Conservation (phyloP, 1,139 yeast species). For the Kazachstania sp. region DNA sequence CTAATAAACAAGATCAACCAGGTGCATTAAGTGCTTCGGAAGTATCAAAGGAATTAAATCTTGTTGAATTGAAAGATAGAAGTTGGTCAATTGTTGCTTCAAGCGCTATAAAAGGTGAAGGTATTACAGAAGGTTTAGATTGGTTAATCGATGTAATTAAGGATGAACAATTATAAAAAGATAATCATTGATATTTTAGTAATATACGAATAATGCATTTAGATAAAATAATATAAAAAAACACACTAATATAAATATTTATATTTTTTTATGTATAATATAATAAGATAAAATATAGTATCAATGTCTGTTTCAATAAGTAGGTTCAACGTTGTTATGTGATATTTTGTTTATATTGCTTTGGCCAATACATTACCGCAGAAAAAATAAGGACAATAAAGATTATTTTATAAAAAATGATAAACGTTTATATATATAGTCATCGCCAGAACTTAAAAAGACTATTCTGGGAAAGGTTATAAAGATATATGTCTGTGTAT, state of each 20-base stretch:
- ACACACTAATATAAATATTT: background rate
- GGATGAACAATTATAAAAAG: constrained; percentile 69
- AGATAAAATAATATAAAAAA: background rate
- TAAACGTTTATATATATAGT: too few relatives aligned
- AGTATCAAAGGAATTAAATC: constrained; percentile 76
- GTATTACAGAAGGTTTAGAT: constrained; percentile 89
- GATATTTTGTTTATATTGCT: too few relatives aligned
- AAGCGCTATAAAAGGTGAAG: constrained; percentile 94
- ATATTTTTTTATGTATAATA: too few relatives aligned
- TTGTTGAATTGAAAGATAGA: constrained; percentile 86
- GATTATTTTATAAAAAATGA: too few relatives aligned
- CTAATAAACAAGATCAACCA: constrained; percentile 94
- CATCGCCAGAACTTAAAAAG: too few relatives aligned
- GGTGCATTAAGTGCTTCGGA: constrained; percentile 94
- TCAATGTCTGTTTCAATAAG: too few relatives aligned
- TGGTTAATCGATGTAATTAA: constrained; percentile 95
- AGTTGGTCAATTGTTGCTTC: constrained; percentile 98
- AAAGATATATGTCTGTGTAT: too few relatives aligned
- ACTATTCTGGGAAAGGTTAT: too few relatives aligned
- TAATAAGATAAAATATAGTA: too few relatives aligned
- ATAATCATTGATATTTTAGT: background rate
- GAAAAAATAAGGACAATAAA: too few relatives aligned
- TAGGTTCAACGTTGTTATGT: too few relatives aligned
- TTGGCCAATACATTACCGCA: too few relatives aligned
- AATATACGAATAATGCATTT: background rate